phyloP scores from a whole-genome alignment of 768 basidiomycete genomes.

The Leccinum longicurvipes region DNA sequence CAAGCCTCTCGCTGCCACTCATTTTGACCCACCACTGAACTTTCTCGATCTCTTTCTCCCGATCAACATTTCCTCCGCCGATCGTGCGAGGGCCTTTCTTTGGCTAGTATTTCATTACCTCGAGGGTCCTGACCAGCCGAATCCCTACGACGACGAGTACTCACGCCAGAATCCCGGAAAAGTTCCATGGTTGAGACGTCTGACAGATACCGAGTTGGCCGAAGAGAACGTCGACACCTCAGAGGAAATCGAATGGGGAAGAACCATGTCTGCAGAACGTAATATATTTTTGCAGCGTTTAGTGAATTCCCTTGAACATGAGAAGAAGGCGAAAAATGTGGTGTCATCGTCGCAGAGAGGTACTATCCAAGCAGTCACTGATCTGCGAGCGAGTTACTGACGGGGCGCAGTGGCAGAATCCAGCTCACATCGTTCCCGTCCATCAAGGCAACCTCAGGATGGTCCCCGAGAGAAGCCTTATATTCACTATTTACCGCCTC shows the following conservation, averaged over 20 bases:
- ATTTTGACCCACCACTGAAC: slow-evolving; percentile 73
- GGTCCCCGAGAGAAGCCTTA: slow-evolving; percentile 31
- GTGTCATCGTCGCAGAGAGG: slow-evolving; percentile 29
- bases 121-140: slow-evolving; percentile 58
- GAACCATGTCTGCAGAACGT: slow-evolving; percentile 66
- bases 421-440: slow-evolving; percentile 25
- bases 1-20: slow-evolving; percentile 58
- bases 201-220: slow-evolving; percentile 52
- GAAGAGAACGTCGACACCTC: slow-evolving; percentile 75
- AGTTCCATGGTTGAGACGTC: slow-evolving; percentile 56
- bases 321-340: slow-evolving; percentile 45
- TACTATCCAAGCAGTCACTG: slow-evolving; percentile 3
- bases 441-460: slow-evolving; percentile 22
- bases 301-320: slow-evolving; percentile 51
- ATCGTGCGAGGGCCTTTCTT: slow-evolving; percentile 76
- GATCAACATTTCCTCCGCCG: slow-evolving; percentile 62
- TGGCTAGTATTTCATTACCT: slow-evolving; percentile 84
- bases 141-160: slow-evolving; percentile 74
- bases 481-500: slow-evolving; percentile 33
- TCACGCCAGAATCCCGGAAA: slow-evolving; percentile 55
- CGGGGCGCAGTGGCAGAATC: slow-evolving; percentile 21
- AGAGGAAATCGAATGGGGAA: slow-evolving; percentile 79
- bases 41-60: slow-evolving; percentile 86
- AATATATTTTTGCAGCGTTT: slow-evolving; percentile 70
- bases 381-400: slow-evolving; percentile 10